Evolutionary conservation across 108 stramenopile genomes (phyloP), one percentile per base, ranked within the genome.

Genomic region (Nannochloropsis gaditana): DNA sequence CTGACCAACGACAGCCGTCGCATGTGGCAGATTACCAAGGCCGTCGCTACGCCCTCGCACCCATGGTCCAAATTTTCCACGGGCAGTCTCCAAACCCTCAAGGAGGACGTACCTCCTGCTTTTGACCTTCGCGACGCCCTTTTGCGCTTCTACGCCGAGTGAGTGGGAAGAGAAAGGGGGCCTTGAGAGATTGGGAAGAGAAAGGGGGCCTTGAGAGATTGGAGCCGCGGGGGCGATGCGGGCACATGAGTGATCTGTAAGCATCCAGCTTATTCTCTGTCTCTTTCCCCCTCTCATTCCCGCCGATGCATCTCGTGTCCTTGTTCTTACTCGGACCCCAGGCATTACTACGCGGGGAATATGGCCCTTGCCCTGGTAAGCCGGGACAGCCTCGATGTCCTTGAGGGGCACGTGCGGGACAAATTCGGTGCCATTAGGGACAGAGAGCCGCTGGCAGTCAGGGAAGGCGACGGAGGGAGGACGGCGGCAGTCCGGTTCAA

Each of bases 291-390:
- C 80, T 15, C 47, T 50, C 47, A 10, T 10, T 50, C 47, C 47
- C 47, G 10, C 47, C 47, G 11, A 11, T 15, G 11, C 47, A 0
- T 15, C 47, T 50, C 86, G 95, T 96, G 87, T 80, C 31, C 31
- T 31, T 31, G 31, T 31, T 31, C 31, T 31, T 1, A 31, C 31
- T 31, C 31, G 31, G 31, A 31, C 31, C 31, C 92, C 43, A 88
- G 80, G 11, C 92, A 96, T 85, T 99, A 99, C 90, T 94, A 92
- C 82, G 94, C 98, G 43, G 93, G 95, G 88, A 93, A 95, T 84
- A 97, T 99, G 97, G 92, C 93, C n/a, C 83, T 97, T 47, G 95
- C 93, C 9, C 86, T 99, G 1, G 94, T 96, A 17, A 96, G 96
- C 21, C 91, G 89, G 79, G 93, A 94, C 45, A 90, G 90, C 43